Percentiles rank a stretch among this genome's conserved stretches.
phyloP scores from a whole-genome alignment of 163 green algal genomes.

The Coccomyxa subellipsoidea region DNA sequence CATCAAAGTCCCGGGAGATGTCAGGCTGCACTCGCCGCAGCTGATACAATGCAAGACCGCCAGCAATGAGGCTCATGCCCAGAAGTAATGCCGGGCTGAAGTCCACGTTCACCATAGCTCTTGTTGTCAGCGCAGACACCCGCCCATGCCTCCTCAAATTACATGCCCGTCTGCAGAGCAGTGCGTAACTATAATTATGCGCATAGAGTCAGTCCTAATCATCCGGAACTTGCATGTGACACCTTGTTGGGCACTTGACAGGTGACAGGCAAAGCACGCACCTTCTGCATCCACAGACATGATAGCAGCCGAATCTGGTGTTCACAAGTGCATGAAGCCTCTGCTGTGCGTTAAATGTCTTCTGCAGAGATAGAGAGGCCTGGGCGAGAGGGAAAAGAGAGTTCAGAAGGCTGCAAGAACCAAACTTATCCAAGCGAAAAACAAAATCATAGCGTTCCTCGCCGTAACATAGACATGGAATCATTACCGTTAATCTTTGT shows the following conservation, averaged over 20 bases:
- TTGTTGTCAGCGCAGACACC: not conserved
- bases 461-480: no score
- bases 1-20: conserved; percentile 27
- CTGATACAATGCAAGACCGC: conserved; percentile 22
- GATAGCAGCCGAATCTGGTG: not conserved
- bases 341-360: no score
- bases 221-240: no score
- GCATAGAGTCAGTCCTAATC: no score
- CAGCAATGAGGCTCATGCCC: conserved; percentile 21
- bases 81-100: conserved; percentile 31
- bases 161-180: not conserved
- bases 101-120: conserved; percentile 34
- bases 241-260: no score
- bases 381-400: not conserved
- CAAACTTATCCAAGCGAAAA: no score
- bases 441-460: no score
- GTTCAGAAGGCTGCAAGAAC: no score
- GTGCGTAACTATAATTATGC: no score
- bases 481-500: not conserved
- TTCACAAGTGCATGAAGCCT: not conserved
- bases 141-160: not conserved
- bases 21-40: conserved; percentile 15
- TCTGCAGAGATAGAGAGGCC: not conserved
- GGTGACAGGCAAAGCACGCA: no score
- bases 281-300: not conserved